phyloP scores from a whole-genome alignment of 2,329 filamentous ascomycete genomes.

The Thielaviopsis euricoi region DNA sequence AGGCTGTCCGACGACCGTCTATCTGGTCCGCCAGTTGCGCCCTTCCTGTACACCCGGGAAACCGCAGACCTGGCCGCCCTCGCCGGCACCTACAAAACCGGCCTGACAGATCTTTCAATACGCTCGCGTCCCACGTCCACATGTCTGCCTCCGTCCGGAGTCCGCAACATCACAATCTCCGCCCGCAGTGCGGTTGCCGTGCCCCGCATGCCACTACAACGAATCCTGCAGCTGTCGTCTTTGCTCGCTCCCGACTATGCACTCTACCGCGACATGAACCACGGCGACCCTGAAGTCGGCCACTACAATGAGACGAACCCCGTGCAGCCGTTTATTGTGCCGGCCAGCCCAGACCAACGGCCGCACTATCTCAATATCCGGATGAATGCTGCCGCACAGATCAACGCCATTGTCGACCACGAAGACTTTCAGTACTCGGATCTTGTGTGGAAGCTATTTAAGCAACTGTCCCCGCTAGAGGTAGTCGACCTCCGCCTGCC shows the following conservation, averaged over 20 bases:
- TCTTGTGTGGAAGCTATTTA: constrained; percentile 7
- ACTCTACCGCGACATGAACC: neutral
- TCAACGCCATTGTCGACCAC: constrained; percentile 3
- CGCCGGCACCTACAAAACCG: neutral
- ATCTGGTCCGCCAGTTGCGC: neutral
- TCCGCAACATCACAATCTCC: constrained; percentile 1
- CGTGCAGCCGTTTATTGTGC: neutral
- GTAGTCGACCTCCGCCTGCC: neutral
- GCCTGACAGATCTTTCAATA: neutral
- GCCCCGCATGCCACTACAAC: neutral
- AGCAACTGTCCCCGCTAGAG: neutral
- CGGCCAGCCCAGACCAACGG: constrained; percentile 6
- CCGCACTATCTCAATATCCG: constrained; percentile 6
- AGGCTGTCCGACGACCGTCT: neutral
- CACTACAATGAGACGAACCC: neutral
- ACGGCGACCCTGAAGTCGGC: constrained; percentile 1
- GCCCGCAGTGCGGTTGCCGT: neutral
- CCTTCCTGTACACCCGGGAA: constrained; percentile 2
- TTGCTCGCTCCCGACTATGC: constrained; percentile 4
- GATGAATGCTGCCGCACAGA: neutral
- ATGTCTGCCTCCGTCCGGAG: neutral
- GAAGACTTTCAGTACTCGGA: constrained; percentile 11
- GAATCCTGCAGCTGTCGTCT: neutral
- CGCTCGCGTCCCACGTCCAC: neutral
- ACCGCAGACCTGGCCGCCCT: neutral